Base-by-base conservation (phyloP, 179 eudicot species). In the Silene noctiflora region DNA sequence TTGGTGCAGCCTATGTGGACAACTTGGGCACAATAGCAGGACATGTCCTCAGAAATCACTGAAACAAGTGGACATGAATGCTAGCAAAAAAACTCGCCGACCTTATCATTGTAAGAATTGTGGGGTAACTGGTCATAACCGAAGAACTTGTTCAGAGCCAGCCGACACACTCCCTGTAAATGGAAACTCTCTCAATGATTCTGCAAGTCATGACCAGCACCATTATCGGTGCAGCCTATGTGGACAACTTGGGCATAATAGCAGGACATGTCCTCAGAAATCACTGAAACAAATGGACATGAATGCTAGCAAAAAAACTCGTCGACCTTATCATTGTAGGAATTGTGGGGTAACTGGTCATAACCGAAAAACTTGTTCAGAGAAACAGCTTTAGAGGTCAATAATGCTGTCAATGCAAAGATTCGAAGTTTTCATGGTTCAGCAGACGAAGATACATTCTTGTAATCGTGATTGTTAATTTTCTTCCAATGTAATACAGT, bases 61-160 rank as follows among this genome's bases (percentile, higher is more conserved):
- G 46, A 56, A 20, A 55, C 22, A 17, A 66, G 69, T 65, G 68
- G 55, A 46, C 39, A 10, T 51, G 11, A 42, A 3, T 24, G 74
- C 33, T 35, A 11, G 29, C 35, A 25, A 64, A 68, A 58, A 22
- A n/a, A n/a, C n/a, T n/a, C n/a, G n/a, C n/a, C n/a, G n/a, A n/a
- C n/a, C n/a, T n/a, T n/a, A n/a, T n/a, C 76, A 68, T 73, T 93
- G 96, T 75, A 74, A 85, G 17, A 69, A 73, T 44, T 93, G 96
- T 79, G 86, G 89, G 0, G 69, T 81, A 79, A 69, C 76, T 39
- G 94, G 96, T n/a, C 98, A 93, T 80, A 91, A 91, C 72, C 73
- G 88, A 27, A 87, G 96, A 78, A 91, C 94, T 58, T 93, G 97
- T 70, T 13, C 84, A 13, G 69, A 42, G 51, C 31, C 61, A 56